phyloP scores from a whole-genome alignment of 371 early-diverging fungal species.

The Nematocida minor region DNA sequence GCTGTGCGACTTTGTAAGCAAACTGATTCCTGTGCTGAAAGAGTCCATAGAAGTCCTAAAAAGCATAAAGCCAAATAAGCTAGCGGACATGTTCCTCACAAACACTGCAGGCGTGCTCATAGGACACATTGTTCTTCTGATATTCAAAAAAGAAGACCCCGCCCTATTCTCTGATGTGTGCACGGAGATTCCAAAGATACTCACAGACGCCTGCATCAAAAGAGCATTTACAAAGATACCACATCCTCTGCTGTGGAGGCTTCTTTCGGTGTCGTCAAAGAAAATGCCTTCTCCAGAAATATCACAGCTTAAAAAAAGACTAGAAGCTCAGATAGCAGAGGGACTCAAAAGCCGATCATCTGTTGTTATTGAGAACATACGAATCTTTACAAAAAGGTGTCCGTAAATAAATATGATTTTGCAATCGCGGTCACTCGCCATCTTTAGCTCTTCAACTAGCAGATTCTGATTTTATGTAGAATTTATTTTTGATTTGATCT shows the following conservation, averaged over 20 bases:
- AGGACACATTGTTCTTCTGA: conserved; percentile 10
- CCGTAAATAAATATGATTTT: conserved; percentile 1
- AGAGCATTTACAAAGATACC: conserved; percentile 15
- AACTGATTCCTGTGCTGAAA: conserved; percentile 10
- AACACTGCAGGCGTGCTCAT: conserved; percentile 32
- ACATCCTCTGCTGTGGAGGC: not conserved
- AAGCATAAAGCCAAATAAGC: not conserved
- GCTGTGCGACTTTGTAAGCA: conserved; percentile 1
- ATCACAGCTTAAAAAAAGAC: conserved; percentile 1
- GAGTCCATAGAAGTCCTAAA: not conserved
- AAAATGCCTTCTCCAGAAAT: not conserved
- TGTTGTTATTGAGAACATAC: conserved; percentile 6
- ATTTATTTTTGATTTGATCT: too few relatives aligned
- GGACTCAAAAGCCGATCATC: conserved; percentile 21
- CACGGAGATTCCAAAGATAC: not conserved
- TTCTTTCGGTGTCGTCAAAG: conserved; percentile 1
- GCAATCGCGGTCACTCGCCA: not conserved
- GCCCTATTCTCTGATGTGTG: not conserved
- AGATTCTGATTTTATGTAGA: too few relatives aligned
- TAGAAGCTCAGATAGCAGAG: conserved; percentile 2
- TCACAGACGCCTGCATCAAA: not conserved
- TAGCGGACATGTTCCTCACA: not conserved
- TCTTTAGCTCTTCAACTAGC: not conserved
- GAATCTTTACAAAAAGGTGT: conserved; percentile 29
- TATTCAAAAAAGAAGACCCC: conserved; percentile 8